Base-by-base conservation (phyloP, 345 rosid species). In the Brassica incana region DNA sequence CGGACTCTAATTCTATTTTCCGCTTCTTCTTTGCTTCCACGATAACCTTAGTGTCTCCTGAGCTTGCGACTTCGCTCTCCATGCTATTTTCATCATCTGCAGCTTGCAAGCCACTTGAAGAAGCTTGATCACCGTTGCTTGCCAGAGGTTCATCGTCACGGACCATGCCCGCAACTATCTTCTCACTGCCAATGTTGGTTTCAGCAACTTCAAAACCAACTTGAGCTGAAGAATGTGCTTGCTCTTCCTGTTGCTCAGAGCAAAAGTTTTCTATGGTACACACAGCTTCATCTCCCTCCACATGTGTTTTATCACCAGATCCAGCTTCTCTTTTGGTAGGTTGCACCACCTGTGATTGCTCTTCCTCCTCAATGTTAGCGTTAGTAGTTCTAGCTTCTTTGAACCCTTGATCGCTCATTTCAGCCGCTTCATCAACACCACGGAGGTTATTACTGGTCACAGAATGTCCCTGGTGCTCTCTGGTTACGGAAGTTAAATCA, bases 11-110 rank as follows among this genome's bases (percentile, higher is more conserved):
- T 79, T 87, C 88, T 71, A 81, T 83, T 79, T 72, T 89, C 79
- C 87, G 85, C 80, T 88, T 91, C 80, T 85, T 87, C 76, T 83
- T 83, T 78, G 83, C 86, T 73, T 77, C 65, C 75, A 84, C 68
- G 1, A 48, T 68, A 67, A 36, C 64, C 18, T 81, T 38, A 4
- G 54, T 61, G 54, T 79, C 33, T 73, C 67, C 58, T 12, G 82
- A 84, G 7, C 74, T 83, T 82, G 75, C 75, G 72, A 61, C 77
- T 63, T 79, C 79, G 20, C 77, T 84, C 76, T 74, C 82, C 35
- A 60, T 58, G 82, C 78, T 30, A 45, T 40, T 27, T 64, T 79
- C 71, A 58, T 85, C 90, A 63, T 79, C 83, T 65, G 76, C 83
- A 80, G 54, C 65, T 80, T 71, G 69, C 23, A 78, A 60, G 16